phyloP scores from a whole-genome alignment of 108 stramenopile genomes.

The Fragilaria crotonensis region DNA sequence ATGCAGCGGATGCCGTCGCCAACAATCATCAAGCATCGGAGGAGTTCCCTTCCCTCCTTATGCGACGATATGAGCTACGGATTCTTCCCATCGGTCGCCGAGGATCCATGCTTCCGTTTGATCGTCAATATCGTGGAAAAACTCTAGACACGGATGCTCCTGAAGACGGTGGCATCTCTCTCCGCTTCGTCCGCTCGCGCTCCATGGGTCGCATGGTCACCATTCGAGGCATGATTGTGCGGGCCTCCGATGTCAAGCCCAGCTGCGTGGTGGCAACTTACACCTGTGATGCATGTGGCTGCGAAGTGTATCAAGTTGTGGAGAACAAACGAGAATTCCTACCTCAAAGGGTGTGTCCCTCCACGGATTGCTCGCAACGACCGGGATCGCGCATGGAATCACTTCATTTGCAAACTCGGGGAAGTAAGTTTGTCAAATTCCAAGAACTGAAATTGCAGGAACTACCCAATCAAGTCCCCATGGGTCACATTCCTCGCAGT shows the following conservation, averaged over 20 bases:
- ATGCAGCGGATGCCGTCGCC: slow-evolving; percentile 36
- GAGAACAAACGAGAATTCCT: slow-evolving; percentile 66
- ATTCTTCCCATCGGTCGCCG: slow-evolving; percentile 59
- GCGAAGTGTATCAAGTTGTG: slow-evolving; percentile 92
- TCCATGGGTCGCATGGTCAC: slow-evolving; percentile 90
- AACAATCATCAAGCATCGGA: slow-evolving; percentile 31
- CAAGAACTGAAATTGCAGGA: slow-evolving; percentile 98
- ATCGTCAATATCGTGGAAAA: slow-evolving; percentile 26
- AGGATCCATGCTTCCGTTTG: slow-evolving; percentile 59
- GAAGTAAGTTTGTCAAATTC: slow-evolving; percentile 93
- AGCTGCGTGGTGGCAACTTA: slow-evolving; percentile 93
- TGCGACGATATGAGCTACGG: slow-evolving; percentile 79
- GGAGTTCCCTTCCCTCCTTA: slow-evolving; percentile 66
- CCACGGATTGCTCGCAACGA: slow-evolving; percentile 34
- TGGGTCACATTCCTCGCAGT: slow-evolving; percentile 94
- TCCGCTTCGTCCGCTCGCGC: slow-evolving; percentile 73
- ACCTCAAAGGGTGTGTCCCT: slow-evolving; percentile 71
- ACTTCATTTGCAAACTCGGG: slow-evolving; percentile 87
- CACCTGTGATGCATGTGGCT: slow-evolving; percentile 95
- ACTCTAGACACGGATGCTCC: not conserved
- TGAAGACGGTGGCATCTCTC: slow-evolving; percentile 30
- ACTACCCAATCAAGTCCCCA: slow-evolving; percentile 93
- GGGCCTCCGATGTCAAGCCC: slow-evolving; percentile 95
- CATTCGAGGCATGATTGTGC: slow-evolving; percentile 87
- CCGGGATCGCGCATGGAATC: slow-evolving; percentile 31